Base-by-base conservation (phyloP, 768 basidiomycete genomes). In the Austroboletus eburneus region DNA sequence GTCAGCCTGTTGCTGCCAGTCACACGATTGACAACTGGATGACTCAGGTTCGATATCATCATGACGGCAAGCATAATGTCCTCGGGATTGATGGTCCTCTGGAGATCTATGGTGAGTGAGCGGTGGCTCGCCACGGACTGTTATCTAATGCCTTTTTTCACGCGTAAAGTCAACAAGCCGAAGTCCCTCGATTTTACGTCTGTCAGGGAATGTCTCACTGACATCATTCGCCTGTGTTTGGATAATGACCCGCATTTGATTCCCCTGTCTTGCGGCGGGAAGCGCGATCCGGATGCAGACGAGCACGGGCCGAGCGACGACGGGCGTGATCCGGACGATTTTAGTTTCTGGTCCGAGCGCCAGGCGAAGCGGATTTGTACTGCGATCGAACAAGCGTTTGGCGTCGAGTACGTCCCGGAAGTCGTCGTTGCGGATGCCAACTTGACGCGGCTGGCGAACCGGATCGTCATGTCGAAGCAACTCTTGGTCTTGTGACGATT, bases 41-140 rank as follows among this genome's bases (percentile, higher is more conserved):
- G n/a, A 41, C 29, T 42, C 51, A 88, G 87, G 73, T 87, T 49
- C 83, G 91, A 3, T 94, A 93, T 62, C 96, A 99, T 59, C 94
- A 97, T 59, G 91, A 96, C 64, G 93, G 92, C 39, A 97, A 94
- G 65, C 89, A 99, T 68, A 96, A 93, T 65, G 96, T 98, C 46
- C 87, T 98, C 79, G 80, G 82, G 43, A 60, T 86, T 43, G 83
- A 87, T 39, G 87, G 85, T 2, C 91, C 92, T 8, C 71, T 98
- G 48, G 91, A 96, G 62, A 83, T 99, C 25, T 90, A 82, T 51
- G 87, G 95, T 92, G 52, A 46, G 87, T 70, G 27, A 32, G 16
- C 18, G 6, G 7, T 6, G 17, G 30, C 13, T 35, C 18, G n/a
- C 17, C 16, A 17, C 16, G 16, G 16, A 9, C 16, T 35, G n/a